Evolutionary conservation across 2,329 filamentous ascomycete genomes (phyloP), one percentile per base, ranked within the genome.

Genomic region (Lasiodiplodia sp.): DNA sequence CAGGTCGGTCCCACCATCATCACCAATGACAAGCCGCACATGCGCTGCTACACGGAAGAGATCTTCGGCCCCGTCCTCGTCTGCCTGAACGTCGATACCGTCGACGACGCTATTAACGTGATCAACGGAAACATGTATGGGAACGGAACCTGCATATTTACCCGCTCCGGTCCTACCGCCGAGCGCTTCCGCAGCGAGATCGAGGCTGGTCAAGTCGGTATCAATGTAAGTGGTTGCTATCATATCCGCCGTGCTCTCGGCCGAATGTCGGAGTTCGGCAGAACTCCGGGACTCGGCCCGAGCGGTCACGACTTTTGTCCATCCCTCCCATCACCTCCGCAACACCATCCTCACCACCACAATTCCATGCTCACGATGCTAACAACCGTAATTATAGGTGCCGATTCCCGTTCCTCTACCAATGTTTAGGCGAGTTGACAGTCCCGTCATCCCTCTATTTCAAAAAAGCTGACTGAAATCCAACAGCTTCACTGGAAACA

Each of bases 51-150:
- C 84, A 88, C 82, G 70, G 90, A 96, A 80, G 92, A 96, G 81
- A 93, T 96, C 76, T 96, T 96, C 72, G 92, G 92, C 2, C 92
- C 92, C 2, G 92, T 96, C 11, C 86, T 96, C 21, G 91, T 96
- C 68, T 94, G 91, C 82, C 83, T 96, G 71, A 92, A 92, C 75
- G 91, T 91, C 21, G 87, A 90, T 52, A 93, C 91, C 6, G 86
- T 95, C 67, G 91, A 94, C 76, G 91, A 93, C 66, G 92, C 92
- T 47, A 90, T 96, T 74, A 87, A 91, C 38, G 83, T 94, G 71
- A 94, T 96, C 84, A 96, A 96, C 83, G 85, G 83, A 70, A 96
- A 96, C 82, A 91, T 94, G 80, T 96, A 96, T 79, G 92, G 92
- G 73, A 96, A 96, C 83, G 92, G 92, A 72, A 90, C 90, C 12